Evolutionary conservation across 75 land plant species (phyloP), one percentile per base, ranked within the genome.

Genomic region (Cupressus sempervirens): DNA sequence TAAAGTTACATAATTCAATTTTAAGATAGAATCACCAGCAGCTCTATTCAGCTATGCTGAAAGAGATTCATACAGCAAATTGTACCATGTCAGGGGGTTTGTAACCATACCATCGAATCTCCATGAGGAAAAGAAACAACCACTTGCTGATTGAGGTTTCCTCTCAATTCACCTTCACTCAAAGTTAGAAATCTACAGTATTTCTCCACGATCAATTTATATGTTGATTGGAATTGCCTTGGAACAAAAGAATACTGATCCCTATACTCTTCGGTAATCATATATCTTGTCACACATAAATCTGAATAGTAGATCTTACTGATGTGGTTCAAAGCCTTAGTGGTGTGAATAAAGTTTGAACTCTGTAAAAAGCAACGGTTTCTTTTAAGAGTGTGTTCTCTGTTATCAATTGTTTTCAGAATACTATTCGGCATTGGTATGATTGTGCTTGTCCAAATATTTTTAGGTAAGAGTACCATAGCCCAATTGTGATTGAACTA

Each of bases 311-410:
- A 34, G 26, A 81, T 87, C 92, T 84, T 89, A 86, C 15, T 88
- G 89, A 81, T 86, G 81, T 65, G 50, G 50, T 30, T 79, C 86
- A 84, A 82, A 86, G n/a, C 86, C 83, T 43, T 84, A 86, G 14
- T 16, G 54, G 38, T 50, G 79, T 77, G 85, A 48, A 76, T 83
- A 86, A 15, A 87, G 86, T 48, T 96, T 96, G 85, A 94, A 87
- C 88, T 96, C 98, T 6, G 95, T 89, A 50, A 96, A 91, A 34
- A 96, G 87, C 67, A 96, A 90, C 5, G 98, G 98, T 84, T 93
- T 96, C 84, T 90, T n/a, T n/a, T 86, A 68, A 96, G 84, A 20
- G 80, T 80, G n/a, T 86, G 34, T 23, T 90, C 89, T 5, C 92
- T 85, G 75, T 96, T 95, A 12, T 85, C 83, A 45, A 93, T 88